A percentile compares a stretch with the other conserved stretches of the same genome.
phyloP scores from a whole-genome alignment of 1,284 basidiomycete genomes.

The Psilocybe mexicana region DNA sequence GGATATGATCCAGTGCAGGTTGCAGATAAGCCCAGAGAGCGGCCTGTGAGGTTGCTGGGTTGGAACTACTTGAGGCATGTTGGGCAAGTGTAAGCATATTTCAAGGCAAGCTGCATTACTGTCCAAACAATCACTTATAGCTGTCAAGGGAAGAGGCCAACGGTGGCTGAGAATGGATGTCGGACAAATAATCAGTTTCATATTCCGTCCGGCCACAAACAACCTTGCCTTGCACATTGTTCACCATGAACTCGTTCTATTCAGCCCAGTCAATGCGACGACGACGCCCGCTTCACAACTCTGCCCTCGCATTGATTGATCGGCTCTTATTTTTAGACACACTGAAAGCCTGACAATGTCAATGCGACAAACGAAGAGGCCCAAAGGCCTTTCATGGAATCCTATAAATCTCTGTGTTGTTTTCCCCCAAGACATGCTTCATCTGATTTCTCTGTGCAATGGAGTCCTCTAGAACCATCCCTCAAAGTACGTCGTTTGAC shows the following conservation, averaged over 20 bases:
- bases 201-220: neutral
- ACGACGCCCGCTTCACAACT: too few species aligned
- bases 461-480: neutral
- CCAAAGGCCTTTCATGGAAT: neutral
- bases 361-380: neutral
- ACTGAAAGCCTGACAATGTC: neutral
- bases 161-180: neutral
- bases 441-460: neutral
- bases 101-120: constrained; percentile 4
- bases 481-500: neutral
- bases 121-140: constrained; percentile 1
- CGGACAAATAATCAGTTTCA: neutral
- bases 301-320: neutral
- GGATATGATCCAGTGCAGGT: constrained; percentile 73
- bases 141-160: neutral
- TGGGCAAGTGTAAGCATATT: constrained; percentile 46
- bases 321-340: neutral
- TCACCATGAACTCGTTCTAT: too few species aligned
- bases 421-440: neutral
- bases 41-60: constrained; percentile 68
- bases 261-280: neutral
- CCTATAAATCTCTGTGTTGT: neutral
- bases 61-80: constrained; percentile 63
- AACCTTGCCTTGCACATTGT: neutral
- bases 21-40: constrained; percentile 72